Percentiles rank a stretch among this genome's conserved stretches.
Conservation (phyloP, 208 protist species). For the Plasmodiophora brassicae region DNA sequence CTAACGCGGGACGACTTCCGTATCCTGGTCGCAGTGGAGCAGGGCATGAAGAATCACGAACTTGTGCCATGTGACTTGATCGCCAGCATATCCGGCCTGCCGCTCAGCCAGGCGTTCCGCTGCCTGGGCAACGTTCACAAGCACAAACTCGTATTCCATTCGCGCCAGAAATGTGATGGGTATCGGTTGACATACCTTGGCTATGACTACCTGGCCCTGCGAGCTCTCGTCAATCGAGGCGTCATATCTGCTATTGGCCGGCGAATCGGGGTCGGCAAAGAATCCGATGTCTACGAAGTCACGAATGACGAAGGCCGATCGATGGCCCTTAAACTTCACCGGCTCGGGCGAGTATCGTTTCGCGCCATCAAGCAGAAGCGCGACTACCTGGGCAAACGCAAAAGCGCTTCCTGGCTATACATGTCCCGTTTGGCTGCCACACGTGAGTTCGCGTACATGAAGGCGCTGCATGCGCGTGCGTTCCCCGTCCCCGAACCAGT, state of each 20-base stretch:
- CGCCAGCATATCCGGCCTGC: constrained; percentile 84
- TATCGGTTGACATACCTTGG: constrained; percentile 94
- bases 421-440: constrained; percentile 91
- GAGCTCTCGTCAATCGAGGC: constrained; percentile 83
- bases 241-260: constrained; percentile 78
- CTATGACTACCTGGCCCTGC: constrained; percentile 96
- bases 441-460: constrained; percentile 98
- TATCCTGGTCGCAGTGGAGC: constrained; percentile 74
- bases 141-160: constrained; percentile 62
- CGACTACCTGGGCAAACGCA: constrained; percentile 85
- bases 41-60: constrained; percentile 98
- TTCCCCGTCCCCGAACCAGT: constrained; percentile 93
- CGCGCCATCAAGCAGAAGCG: constrained; percentile 88
- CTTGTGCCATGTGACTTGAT: constrained; percentile 85
- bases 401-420: constrained; percentile 92
- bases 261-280: constrained; percentile 98
- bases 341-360: constrained; percentile 95
- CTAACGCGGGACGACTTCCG: constrained; percentile 50
- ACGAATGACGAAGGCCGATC: constrained; percentile 66
- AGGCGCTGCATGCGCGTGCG: constrained; percentile 82
- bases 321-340: constrained; percentile 60
- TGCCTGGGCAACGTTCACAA: constrained; percentile 57
- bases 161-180: constrained; percentile 76
- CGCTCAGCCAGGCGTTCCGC: constrained; percentile 81
- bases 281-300: constrained; percentile 92